phyloP scores from a whole-genome alignment of 192 early-diverging fungal species.

The Backusella sp. region DNA sequence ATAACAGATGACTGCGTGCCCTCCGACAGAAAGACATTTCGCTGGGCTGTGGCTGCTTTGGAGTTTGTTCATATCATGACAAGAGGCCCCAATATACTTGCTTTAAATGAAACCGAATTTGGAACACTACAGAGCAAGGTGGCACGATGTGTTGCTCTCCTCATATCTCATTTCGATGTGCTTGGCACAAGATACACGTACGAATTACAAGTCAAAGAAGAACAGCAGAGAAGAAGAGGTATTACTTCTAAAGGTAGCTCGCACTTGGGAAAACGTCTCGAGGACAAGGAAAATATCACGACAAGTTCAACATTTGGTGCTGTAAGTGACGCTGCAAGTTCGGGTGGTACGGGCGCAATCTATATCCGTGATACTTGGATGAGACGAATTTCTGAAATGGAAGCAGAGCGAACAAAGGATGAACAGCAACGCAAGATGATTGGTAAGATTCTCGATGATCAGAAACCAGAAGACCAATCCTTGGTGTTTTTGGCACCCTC shows the following conservation, averaged over 20 bases:
- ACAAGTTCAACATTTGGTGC: slow-evolving; percentile 36
- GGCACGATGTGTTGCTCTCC: slow-evolving; percentile 72
- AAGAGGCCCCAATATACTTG: slow-evolving; percentile 67
- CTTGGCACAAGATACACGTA: slow-evolving; percentile 56
- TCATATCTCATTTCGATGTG: slow-evolving; percentile 85
- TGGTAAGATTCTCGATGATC: slow-evolving; percentile 78
- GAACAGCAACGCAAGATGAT: slow-evolving; percentile 56
- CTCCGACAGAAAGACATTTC: slow-evolving; percentile 75
- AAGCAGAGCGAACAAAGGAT: slow-evolving; percentile 45
- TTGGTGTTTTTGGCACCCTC: slow-evolving; percentile 75
- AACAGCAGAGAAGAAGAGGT: slow-evolving; percentile 29
- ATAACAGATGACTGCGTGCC: slow-evolving; percentile 81
- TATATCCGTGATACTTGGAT: slow-evolving; percentile 53
- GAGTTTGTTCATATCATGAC: slow-evolving; percentile 82
- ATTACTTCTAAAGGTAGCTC: slow-evolving; percentile 23
- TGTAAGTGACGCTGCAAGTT: slow-evolving; percentile 18
- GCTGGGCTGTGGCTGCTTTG: slow-evolving; percentile 82
- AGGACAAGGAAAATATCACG: slow-evolving; percentile 32
- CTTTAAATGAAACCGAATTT: slow-evolving; percentile 72
- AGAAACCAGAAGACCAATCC: slow-evolving; percentile 76
- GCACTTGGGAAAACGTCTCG: slow-evolving; percentile 18
- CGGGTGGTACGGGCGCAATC: slow-evolving; percentile 7
- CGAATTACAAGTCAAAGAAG: slow-evolving; percentile 32
- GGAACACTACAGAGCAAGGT: slow-evolving; percentile 67
- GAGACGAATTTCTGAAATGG: slow-evolving; percentile 50